phyloP scores from a whole-genome alignment of 441 rosid species.

The Pelargonium fulgidum region DNA sequence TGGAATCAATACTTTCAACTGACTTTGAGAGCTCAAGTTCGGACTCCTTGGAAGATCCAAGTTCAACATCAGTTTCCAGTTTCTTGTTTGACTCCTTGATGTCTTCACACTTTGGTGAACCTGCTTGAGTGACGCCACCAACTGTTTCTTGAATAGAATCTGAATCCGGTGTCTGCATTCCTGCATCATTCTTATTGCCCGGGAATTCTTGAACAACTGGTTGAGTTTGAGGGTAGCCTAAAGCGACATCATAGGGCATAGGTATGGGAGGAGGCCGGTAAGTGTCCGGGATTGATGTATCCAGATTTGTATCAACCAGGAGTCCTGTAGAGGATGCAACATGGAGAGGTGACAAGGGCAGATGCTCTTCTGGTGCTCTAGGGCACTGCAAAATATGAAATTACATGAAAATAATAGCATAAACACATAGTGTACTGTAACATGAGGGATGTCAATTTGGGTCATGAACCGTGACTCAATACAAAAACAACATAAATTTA shows the following conservation, averaged over 20 bases:
- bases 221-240: slow-evolving; percentile 43
- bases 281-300: slow-evolving; percentile 67
- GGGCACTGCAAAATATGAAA: slow-evolving; percentile 51
- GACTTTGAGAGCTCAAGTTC: slow-evolving; percentile 52
- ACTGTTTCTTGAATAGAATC: slow-evolving; percentile 44
- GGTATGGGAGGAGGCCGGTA: slow-evolving; percentile 73
- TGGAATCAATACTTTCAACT: slow-evolving; percentile 30
- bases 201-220: slow-evolving; percentile 32
- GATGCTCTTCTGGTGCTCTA: slow-evolving; percentile 58
- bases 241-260: slow-evolving; percentile 50
- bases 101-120: slow-evolving; percentile 39
- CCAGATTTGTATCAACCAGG: slow-evolving; percentile 73
- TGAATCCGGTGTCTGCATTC: slow-evolving; percentile 34
- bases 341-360: slow-evolving; percentile 53
- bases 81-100: slow-evolving; percentile 45
- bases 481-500: no score
- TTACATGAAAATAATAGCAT: neutral
- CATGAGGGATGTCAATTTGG: no score
- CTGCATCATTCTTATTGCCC: slow-evolving; percentile 37
- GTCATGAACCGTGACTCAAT: no score
- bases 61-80: slow-evolving; percentile 35
- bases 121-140: slow-evolving; percentile 34
- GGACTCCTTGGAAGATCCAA: slow-evolving; percentile 42
- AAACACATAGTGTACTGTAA: no score
- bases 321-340: slow-evolving; percentile 51